Evolutionary conservation across 1,139 yeast genomes (phyloP).

Genomic region (Casaregolazyma lundiana): DNA sequence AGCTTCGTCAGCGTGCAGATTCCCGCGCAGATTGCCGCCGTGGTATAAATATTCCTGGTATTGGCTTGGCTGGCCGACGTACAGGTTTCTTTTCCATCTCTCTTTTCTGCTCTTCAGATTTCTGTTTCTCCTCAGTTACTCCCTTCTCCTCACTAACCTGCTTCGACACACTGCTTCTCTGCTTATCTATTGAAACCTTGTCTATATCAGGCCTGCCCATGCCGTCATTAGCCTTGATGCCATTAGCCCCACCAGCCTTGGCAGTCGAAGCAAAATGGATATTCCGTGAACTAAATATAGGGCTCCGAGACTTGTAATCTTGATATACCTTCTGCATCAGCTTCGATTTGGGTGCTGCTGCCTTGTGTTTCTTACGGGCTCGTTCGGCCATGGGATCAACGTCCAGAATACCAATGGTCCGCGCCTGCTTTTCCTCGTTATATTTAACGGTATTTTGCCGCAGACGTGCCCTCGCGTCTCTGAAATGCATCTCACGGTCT

Average conservation of each 20-base stretch:
- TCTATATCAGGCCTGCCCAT: background rate
- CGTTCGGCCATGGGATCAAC: conserved; percentile 23
- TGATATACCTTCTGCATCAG: conserved; percentile 22
- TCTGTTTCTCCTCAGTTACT: conserved; percentile 11
- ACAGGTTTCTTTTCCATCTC: conserved; percentile 13
- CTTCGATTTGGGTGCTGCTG: conserved; percentile 18
- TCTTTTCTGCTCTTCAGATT: conserved; percentile 19
- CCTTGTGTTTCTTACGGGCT: conserved; percentile 16
- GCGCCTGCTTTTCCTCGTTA: conserved; percentile 24
- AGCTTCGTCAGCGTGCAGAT: too few species aligned
- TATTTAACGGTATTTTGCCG: conserved; percentile 22
- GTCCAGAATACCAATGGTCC: conserved; percentile 26
- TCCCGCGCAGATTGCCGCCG: conserved; percentile 1
- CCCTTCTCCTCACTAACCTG: conserved; percentile 3
- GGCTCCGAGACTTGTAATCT: conserved; percentile 23
- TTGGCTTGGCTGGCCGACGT: conserved; percentile 7
- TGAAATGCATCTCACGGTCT: conserved; percentile 24
- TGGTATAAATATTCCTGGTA: conserved; percentile 11
- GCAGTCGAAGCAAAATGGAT: conserved; percentile 19
- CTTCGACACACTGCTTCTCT: too few species aligned
- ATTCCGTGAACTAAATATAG: conserved; percentile 25
- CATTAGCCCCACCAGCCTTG: background rate
- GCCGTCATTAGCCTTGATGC: background rate
- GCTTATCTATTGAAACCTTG: background rate
- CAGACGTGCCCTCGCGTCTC: conserved; percentile 26